Evolutionary conservation across 495 filamentous ascomycete genomes (phyloP), one percentile per base, ranked within the genome.

Genomic region (Penicillium odoratum): DNA sequence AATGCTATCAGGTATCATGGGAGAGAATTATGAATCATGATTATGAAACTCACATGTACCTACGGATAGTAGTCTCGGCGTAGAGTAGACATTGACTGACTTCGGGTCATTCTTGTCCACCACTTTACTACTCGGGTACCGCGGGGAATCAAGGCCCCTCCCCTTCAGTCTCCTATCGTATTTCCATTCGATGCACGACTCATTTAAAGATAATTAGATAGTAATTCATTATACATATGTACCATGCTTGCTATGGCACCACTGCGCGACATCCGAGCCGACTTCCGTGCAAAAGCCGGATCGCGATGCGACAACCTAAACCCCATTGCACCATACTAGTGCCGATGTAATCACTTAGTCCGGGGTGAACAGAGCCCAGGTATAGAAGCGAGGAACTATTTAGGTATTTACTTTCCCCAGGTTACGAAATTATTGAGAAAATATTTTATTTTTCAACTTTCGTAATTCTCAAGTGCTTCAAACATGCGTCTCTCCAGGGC

Each of bases 271-370:
- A 36, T 16, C 49, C 49, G 49, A 38, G 15, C 31, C 49, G 49
- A 51, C 0, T 51, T n/a, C 49, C 49, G 33, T n/a, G 33, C 49
- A 16, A 21, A 51, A 51, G 18, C 31, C 31, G 33, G 25, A 38
- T 38, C 25, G 49, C 49, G 34, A 51, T 40, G 33, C 49, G 49
- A 51, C 31, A 51, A 38, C 49, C 49, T 51, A 51, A 51, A 51
- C 13, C 34, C 33, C n/a, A 40, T 36, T 18, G 25, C 34, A 38
- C 25, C 49, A 40, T 40, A 5, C 4, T 40, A 26, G n/a, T 48
- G 26, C 48, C 16, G 9, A 51, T 51, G 30, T 16, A 21, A 38
- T 3, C 15, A 51, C 38, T 15, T 38, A 51, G n/a, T 51, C 15
- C 21, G 48, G 48, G 15, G 30, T 36, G 38, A 15, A 18, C 13